These are phyloP conservation scores for Pecoramyces ruminantium DNA, from an alignment of 192 early-diverging fungal species.

Conservation along the genomic window DNA sequence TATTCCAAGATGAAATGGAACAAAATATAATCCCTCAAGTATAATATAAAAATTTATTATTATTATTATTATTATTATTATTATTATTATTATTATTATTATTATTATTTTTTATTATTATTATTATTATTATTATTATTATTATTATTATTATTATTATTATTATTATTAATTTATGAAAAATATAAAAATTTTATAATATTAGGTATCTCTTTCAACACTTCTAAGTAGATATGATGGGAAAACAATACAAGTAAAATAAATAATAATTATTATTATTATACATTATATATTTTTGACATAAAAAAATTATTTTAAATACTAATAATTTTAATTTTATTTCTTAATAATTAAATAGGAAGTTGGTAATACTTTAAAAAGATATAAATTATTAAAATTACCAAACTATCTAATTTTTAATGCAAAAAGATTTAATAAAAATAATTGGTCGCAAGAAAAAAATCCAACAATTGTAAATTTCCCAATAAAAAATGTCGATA, in stretches of 20 bases:
- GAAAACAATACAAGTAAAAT: conserved; percentile 32
- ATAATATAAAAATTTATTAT: no score
- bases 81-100: no score
- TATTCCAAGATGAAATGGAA: conserved; percentile 74
- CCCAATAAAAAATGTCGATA: conserved; percentile 66
- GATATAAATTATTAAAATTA: conserved; percentile 53
- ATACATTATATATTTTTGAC: no score
- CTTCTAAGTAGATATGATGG: conserved; percentile 80
- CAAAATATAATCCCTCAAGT: conserved; percentile 83
- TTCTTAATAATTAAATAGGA: conserved; percentile 12
- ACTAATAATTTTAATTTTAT: background rate
- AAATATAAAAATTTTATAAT: no score
- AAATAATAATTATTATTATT: no score
- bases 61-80: no score
- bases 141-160: no score
- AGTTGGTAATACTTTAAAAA: conserved; percentile 30
- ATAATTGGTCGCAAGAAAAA: conserved; percentile 67
- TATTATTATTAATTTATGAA: no score
- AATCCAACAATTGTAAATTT: conserved; percentile 96
- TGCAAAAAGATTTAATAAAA: conserved; percentile 78
- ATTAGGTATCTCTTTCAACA: conserved; percentile 49
- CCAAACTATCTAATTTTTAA: conserved; percentile 81
- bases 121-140: no score
- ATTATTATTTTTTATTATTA: no score
- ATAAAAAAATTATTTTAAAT: background rate